Conservation (phyloP, 1,284 basidiomycete species). For the Pulveroboletus sp. region DNA sequence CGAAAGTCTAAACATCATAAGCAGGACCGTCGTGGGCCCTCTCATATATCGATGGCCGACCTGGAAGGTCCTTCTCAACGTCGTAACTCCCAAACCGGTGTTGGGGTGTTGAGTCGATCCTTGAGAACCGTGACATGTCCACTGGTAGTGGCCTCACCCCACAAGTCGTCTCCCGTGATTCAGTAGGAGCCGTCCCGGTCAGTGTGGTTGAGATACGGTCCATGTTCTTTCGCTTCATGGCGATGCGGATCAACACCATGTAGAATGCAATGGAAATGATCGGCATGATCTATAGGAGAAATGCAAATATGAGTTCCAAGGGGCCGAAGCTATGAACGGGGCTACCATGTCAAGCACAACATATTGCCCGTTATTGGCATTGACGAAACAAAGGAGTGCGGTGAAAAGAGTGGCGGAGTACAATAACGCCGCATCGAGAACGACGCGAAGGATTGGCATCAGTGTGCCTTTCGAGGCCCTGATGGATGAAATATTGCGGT, state of each 20-base stretch:
- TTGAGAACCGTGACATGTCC: background rate
- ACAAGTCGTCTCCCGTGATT: background rate
- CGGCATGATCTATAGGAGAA: background rate
- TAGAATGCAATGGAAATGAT: constrained; percentile 6
- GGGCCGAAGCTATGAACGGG: no score
- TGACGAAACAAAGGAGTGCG: constrained; percentile 36
- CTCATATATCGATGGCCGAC: no score
- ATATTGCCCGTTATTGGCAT: constrained; percentile 36
- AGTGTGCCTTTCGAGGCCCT: background rate
- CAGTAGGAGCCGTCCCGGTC: background rate
- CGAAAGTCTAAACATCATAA: no score
- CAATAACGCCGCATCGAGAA: constrained; percentile 38
- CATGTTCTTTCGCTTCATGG: background rate
- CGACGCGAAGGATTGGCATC: constrained; percentile 32
- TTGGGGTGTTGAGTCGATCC: background rate
- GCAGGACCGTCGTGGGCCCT: no score
- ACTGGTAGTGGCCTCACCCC: background rate
- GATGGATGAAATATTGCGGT: constrained; percentile 1
- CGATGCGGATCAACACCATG: constrained; percentile 13
- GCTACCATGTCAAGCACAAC: constrained; percentile 38
- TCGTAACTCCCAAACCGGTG: background rate
- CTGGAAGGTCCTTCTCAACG: no score
- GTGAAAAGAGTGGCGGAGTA: constrained; percentile 38
- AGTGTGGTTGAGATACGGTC: background rate
- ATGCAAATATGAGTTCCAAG: no score